These are phyloP conservation scores for Xylaria sp. DNA, from an alignment of 2,329 filamentous ascomycete genomes.

Conservation along the genomic window DNA sequence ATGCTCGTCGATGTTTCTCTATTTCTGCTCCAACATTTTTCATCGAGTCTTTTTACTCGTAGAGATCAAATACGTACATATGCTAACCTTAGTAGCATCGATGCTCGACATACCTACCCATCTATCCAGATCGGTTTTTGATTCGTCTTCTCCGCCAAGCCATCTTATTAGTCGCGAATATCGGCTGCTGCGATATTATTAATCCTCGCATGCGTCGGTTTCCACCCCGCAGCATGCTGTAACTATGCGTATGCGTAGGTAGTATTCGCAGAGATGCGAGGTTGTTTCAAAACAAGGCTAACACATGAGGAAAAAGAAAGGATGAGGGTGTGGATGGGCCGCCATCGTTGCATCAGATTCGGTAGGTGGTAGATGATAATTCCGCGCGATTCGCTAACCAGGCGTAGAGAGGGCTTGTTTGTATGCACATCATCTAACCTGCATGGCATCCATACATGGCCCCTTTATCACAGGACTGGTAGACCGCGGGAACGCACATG, in stretches of 20 bases:
- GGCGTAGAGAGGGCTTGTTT: slow-evolving; percentile 11
- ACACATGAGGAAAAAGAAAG: slow-evolving; percentile 9
- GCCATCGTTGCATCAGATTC: slow-evolving; percentile 10
- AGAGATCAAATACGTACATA: too few species aligned
- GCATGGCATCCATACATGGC: slow-evolving; percentile 28
- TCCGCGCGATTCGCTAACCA: slow-evolving; percentile 24
- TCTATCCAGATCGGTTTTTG: background rate
- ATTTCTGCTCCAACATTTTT: too few species aligned
- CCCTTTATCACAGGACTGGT: slow-evolving; percentile 33
- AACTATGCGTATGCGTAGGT: too few species aligned
- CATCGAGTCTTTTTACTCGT: too few species aligned
- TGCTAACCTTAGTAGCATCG: background rate
- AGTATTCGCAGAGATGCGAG: slow-evolving; percentile 8
- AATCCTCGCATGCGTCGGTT: background rate
- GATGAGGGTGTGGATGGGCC: slow-evolving; percentile 22
- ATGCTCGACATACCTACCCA: background rate
- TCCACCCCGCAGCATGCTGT: slow-evolving; percentile 15
- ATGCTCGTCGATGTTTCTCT: too few species aligned
- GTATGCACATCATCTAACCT: slow-evolving; percentile 36
- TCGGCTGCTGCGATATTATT: slow-evolving; percentile 25
- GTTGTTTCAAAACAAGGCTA: slow-evolving; percentile 31
- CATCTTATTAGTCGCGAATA: slow-evolving; percentile 29
- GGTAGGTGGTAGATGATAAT: slow-evolving; percentile 26
- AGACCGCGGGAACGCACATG: slow-evolving; percentile 11
- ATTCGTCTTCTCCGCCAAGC: background rate